Percentiles rank a stretch among this genome's conserved stretches.
Conservation (phyloP, 139 green algal species). For the Pycnococcus provasolii region DNA sequence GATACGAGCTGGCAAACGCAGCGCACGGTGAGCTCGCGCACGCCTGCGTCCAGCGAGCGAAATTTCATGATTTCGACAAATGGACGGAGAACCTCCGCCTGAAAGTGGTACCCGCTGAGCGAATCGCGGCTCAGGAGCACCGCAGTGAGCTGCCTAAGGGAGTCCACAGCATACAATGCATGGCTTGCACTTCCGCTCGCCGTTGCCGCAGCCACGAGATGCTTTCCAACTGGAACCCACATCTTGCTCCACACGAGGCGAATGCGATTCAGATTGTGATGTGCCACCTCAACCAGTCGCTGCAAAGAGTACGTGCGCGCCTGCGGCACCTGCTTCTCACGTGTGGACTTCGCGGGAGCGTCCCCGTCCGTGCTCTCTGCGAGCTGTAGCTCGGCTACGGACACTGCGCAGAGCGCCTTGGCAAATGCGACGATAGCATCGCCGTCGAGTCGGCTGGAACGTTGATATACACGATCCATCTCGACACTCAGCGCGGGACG, state of each 20-base stretch:
- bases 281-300: constrained; percentile 23
- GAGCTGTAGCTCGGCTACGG: constrained; percentile 49
- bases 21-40: too few species aligned
- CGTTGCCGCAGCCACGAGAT: constrained; percentile 72
- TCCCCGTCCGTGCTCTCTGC: not conserved
- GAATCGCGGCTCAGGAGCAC: constrained; percentile 97
- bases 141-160: constrained; percentile 54
- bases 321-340: not conserved
- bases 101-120: constrained; percentile 95
- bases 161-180: constrained; percentile 84
- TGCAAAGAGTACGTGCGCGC: constrained; percentile 12
- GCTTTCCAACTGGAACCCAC: constrained; percentile 83
- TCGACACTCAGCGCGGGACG: constrained; percentile 33
- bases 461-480: constrained; percentile 54
- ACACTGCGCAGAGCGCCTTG: constrained; percentile 54
- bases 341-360: too few species aligned
- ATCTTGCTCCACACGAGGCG: constrained; percentile 89
- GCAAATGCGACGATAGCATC: constrained; percentile 89
- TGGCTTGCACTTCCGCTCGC: constrained; percentile 47
- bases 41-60: too few species aligned
- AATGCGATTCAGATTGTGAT: constrained; percentile 97
- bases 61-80: constrained; percentile 85
- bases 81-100: constrained; percentile 93
- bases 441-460: constrained; percentile 50
- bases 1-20: too few species aligned